phyloP scores from a whole-genome alignment of 2,329 filamentous ascomycete species.

The Colletotrichum gloeosporioides region DNA sequence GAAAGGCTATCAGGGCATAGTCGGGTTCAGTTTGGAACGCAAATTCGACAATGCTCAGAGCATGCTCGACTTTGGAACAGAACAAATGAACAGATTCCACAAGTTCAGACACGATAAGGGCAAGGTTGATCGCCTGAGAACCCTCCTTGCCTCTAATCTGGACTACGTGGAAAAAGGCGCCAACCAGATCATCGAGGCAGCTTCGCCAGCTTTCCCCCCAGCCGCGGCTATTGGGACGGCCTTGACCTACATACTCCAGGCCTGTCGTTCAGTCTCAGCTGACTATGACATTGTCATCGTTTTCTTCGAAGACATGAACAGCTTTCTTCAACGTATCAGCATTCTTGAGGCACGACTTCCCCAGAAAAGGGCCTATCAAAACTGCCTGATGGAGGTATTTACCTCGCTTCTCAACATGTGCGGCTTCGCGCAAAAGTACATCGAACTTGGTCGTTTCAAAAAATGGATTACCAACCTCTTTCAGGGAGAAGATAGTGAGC shows the following conservation, averaged over 20 bases:
- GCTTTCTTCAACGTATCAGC: neutral
- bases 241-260: neutral
- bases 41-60: constrained; percentile 31
- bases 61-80: constrained; percentile 25
- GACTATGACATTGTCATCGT: neutral
- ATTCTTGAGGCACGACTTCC: neutral
- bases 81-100: neutral
- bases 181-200: neutral
- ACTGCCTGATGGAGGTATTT: neutral
- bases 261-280: neutral
- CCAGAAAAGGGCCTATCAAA: neutral
- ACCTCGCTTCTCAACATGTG: neutral
- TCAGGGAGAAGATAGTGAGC: neutral
- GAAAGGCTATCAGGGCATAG: constrained; percentile 35
- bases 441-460: neutral
- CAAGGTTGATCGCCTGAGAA: neutral
- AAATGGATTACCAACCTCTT: neutral
- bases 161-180: neutral
- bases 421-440: neutral
- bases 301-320: neutral
- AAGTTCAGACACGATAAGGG: neutral
- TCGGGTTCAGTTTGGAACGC: constrained; percentile 34
- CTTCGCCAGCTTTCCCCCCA: neutral
- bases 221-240: neutral
- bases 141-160: neutral